Conservation (phyloP, 148 eudicot species). For the Diospyros kaki region DNA sequence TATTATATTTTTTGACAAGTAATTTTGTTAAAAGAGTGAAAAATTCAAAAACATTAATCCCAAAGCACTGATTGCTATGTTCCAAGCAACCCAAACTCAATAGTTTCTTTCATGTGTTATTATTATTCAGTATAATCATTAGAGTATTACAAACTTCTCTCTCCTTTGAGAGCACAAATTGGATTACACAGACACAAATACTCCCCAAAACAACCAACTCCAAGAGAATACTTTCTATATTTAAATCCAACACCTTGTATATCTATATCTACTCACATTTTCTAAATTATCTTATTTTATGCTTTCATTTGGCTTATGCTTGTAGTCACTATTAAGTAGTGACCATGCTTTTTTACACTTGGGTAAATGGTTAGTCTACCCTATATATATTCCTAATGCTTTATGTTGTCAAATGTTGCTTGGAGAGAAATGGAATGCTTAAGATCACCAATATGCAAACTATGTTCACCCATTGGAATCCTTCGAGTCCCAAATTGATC, state of each 20-base stretch:
- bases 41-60: not conserved
- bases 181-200: not conserved
- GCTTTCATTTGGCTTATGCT: not conserved
- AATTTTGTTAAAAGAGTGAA: not conserved
- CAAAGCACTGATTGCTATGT: not conserved
- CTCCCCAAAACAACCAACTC: not conserved
- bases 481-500: constrained; percentile 60
- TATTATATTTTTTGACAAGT: not conserved
- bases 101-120: not conserved
- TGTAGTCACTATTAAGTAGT: not conserved
- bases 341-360: constrained; percentile 3
- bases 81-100: not conserved
- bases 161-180: constrained; percentile 1
- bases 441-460: constrained; percentile 65
- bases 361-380: not conserved
- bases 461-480: constrained; percentile 67
- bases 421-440: constrained; percentile 47
- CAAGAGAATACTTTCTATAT: not conserved
- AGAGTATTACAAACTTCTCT: not conserved
- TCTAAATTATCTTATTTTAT: not conserved
- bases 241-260: not conserved
- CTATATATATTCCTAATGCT: constrained; percentile 3
- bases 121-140: not conserved
- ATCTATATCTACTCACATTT: not conserved
- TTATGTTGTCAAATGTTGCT: constrained; percentile 20